Conservation (phyloP, 2,329 filamentous ascomycete species). For the Fusarium robinianum region DNA sequence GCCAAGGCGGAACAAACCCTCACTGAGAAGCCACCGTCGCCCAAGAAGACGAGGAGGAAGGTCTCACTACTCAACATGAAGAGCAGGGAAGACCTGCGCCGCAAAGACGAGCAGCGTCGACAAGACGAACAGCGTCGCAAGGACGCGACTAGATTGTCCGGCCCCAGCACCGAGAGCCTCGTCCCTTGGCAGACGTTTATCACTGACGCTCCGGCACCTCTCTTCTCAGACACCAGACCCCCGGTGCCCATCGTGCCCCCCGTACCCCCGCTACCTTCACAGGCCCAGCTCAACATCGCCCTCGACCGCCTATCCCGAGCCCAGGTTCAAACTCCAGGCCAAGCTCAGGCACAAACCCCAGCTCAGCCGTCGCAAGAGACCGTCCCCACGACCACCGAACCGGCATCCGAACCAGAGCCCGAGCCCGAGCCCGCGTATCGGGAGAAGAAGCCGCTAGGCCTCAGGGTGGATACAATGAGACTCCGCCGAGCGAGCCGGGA, state of each 20-base stretch:
- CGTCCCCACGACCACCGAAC: no score
- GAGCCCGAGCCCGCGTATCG: slow-evolving; percentile 23
- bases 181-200: slow-evolving; percentile 33
- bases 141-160: no score
- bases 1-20: slow-evolving; percentile 26
- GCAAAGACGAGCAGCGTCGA: slow-evolving; percentile 1
- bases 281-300: slow-evolving; percentile 23
- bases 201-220: slow-evolving; percentile 29
- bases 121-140: no score
- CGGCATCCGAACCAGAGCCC: slow-evolving; percentile 2
- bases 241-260: slow-evolving; percentile 35
- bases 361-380: neutral
- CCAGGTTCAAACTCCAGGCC: neutral
- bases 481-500: slow-evolving; percentile 31
- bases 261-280: slow-evolving; percentile 32
- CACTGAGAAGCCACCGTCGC: slow-evolving; percentile 2
- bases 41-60: slow-evolving; percentile 13
- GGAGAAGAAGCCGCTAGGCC: slow-evolving; percentile 33
- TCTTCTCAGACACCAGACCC: no score
- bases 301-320: slow-evolving; percentile 14
- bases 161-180: slow-evolving; percentile 32
- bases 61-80: slow-evolving; percentile 14
- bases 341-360: neutral
- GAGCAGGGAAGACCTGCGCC: slow-evolving; percentile 16
- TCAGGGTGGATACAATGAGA: slow-evolving; percentile 33